A percentile compares a stretch with the other conserved stretches of the same genome.
Conservation (phyloP, 148 eudicot species). For the Talinum fruticosum region DNA sequence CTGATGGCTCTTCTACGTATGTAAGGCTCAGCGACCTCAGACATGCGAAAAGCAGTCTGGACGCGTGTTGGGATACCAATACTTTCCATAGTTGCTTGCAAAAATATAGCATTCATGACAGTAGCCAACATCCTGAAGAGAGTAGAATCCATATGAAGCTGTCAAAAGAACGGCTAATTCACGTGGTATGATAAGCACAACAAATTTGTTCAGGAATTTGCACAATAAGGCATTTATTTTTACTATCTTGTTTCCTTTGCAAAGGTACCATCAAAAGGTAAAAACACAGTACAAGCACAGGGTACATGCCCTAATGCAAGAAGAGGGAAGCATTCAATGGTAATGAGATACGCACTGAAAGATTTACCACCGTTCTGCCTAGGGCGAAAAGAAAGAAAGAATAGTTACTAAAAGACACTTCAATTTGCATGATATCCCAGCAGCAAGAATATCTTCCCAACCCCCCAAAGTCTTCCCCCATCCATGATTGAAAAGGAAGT, state of each 20-base stretch:
- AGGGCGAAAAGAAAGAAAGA: neutral
- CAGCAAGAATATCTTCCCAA: neutral
- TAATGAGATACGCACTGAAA: too few relatives aligned
- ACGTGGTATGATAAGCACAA: neutral
- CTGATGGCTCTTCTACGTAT: constrained; percentile 91
- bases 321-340: neutral
- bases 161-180: constrained; percentile 12
- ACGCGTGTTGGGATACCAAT: constrained; percentile 97
- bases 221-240: neutral
- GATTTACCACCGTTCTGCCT: too few relatives aligned
- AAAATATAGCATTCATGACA: constrained; percentile 97
- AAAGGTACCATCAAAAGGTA: neutral
- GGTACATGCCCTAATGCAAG: too few relatives aligned
- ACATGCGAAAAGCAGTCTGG: constrained; percentile 98
- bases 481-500: neutral
- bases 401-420: neutral
- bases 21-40: constrained; percentile 99
- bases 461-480: neutral
- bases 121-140: constrained; percentile 89
- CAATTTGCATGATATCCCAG: neutral
- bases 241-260: neutral
- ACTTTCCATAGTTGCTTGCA: constrained; percentile 99
- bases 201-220: neutral
- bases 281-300: neutral
- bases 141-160: neutral